Percentiles rank a stretch among this genome's conserved stretches.
phyloP scores from a whole-genome alignment of 352 stramenopile genomes.

The Phytopythium litorale region DNA sequence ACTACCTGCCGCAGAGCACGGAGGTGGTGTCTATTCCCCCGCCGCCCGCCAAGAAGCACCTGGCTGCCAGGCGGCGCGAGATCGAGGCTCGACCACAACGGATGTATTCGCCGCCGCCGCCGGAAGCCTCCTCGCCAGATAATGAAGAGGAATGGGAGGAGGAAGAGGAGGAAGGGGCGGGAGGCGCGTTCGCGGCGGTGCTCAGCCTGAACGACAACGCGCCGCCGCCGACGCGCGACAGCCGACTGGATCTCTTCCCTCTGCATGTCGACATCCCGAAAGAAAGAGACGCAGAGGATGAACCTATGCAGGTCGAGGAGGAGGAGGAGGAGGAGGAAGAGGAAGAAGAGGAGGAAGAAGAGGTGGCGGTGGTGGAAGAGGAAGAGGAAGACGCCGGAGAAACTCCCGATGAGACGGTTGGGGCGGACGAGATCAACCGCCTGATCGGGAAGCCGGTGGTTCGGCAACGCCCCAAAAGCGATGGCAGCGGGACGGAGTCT shows the following conservation, averaged over 20 bases:
- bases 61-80: background rate
- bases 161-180: background rate
- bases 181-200: conserved; percentile 15
- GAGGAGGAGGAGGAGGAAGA: conserved; percentile 17
- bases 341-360: conserved; percentile 13
- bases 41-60: conserved; percentile 13
- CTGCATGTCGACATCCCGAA: conserved; percentile 3
- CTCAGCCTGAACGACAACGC: conserved; percentile 45
- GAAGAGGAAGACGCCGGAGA: conserved; percentile 21
- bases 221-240: conserved; percentile 5
- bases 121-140: background rate
- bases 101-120: conserved; percentile 1
- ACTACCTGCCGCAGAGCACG: conserved; percentile 12
- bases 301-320: conserved; percentile 15
- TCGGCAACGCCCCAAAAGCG: conserved; percentile 26
- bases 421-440: conserved; percentile 33
- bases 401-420: conserved; percentile 9
- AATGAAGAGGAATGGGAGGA: conserved; percentile 2
- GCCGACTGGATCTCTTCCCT: background rate
- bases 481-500: conserved; percentile 16
- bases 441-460: conserved; percentile 46
- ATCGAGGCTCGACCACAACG: background rate
- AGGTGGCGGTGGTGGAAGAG: conserved; percentile 6
- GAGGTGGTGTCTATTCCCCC: background rate
- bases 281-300: conserved; percentile 14